These are phyloP conservation scores for Puccinia triticina DNA, from an alignment of 1,284 basidiomycete species.

Conservation along the genomic window DNA sequence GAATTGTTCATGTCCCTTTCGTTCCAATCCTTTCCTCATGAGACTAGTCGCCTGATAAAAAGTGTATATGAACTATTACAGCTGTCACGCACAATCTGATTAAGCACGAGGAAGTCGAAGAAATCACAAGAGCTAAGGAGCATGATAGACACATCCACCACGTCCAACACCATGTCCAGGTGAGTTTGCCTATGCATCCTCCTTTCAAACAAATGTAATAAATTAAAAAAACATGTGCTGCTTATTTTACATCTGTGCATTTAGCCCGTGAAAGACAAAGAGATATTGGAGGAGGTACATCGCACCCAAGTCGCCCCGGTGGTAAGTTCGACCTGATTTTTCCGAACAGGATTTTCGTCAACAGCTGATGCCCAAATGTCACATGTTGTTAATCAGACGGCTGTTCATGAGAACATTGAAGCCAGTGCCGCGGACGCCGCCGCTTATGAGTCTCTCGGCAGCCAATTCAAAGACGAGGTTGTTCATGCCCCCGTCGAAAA, in stretches of 20 bases:
- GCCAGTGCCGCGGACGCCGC: conserved; percentile 59
- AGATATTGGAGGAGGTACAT: conserved; percentile 44
- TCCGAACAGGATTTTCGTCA: not conserved
- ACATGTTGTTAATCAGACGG: conserved; percentile 53
- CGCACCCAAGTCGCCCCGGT: conserved; percentile 27
- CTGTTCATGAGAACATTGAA: conserved; percentile 58
- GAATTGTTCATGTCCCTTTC: too few relatives aligned
- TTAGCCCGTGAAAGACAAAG: conserved; percentile 36
- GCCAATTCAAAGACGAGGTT: conserved; percentile 54
- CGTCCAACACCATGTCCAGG: conserved; percentile 59
- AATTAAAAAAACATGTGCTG: not conserved
- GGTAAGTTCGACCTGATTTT: not conserved
- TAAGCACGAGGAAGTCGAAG: conserved; percentile 59
- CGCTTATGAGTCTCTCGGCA: conserved; percentile 57
- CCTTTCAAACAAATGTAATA: not conserved
- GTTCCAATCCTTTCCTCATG: not conserved
- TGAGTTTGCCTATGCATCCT: conserved; percentile 47
- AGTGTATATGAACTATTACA: not conserved
- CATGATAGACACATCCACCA: conserved; percentile 59
- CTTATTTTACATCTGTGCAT: not conserved
- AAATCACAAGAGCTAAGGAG: conserved; percentile 57
- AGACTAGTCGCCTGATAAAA: not conserved
- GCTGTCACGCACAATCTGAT: conserved; percentile 55
- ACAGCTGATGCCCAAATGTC: not conserved
- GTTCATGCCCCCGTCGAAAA: conserved; percentile 52